These are phyloP conservation scores for Melocanna baccifera DNA, from an alignment of 176 grass and related monocot genomes.

Conservation along the genomic window DNA sequence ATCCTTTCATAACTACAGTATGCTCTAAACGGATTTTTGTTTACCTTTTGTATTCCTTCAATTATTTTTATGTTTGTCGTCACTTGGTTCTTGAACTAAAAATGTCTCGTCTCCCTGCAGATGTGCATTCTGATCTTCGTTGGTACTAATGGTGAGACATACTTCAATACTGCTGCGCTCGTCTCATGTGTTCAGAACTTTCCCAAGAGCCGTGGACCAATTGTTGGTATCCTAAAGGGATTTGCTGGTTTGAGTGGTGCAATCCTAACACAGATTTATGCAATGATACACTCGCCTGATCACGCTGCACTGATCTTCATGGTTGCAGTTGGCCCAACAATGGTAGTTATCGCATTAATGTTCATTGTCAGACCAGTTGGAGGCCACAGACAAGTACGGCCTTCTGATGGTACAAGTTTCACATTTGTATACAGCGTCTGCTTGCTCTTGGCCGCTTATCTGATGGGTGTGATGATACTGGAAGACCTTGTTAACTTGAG, in stretches of 20 bases:
- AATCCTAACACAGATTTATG: constrained; percentile 82
- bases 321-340: constrained; percentile 72
- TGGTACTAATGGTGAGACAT: constrained; percentile 86
- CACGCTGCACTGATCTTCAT: constrained; percentile 71
- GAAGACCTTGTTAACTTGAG: constrained; percentile 76
- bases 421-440: constrained; percentile 74
- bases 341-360: constrained; percentile 76
- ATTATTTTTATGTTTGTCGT: background rate
- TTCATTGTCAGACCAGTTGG: constrained; percentile 80
- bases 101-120: constrained; percentile 35
- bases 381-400: constrained; percentile 64
- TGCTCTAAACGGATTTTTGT: background rate
- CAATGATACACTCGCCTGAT: constrained; percentile 54
- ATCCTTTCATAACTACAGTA: background rate
- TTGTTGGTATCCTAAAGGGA: constrained; percentile 94
- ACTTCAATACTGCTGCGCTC: constrained; percentile 84
- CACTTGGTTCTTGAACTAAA: constrained; percentile 9
- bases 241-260: constrained; percentile 89
- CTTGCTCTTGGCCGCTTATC: constrained; percentile 73
- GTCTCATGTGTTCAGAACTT: constrained; percentile 97
- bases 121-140: constrained; percentile 90
- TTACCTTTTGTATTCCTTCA: background rate
- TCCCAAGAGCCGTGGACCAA: constrained; percentile 78
- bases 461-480: constrained; percentile 83
- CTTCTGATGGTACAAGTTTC: constrained; percentile 75